Conservation (phyloP, 371 early-diverging fungal species). For the Funneliformis caledonium region DNA sequence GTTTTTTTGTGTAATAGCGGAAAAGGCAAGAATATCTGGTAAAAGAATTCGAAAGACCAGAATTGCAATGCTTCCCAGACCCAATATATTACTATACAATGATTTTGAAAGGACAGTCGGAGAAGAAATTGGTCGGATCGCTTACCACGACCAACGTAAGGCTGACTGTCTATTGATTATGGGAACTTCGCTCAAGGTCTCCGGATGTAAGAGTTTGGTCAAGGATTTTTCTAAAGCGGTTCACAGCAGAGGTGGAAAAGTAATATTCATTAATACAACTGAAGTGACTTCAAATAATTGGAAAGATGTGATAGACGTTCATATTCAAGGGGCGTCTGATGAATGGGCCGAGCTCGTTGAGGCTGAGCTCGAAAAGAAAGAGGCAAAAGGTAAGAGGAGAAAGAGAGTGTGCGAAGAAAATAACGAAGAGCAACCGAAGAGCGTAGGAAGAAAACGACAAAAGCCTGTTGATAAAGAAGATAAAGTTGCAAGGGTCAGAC, state of each 20-base stretch:
- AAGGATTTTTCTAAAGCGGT: slow-evolving; percentile 82
- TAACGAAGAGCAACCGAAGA: not conserved
- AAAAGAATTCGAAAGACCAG: not conserved
- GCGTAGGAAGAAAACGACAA: not conserved
- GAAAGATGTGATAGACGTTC: slow-evolving; percentile 89
- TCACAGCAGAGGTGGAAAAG: slow-evolving; percentile 60
- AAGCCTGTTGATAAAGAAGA: not conserved
- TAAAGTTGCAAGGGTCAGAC: not conserved
- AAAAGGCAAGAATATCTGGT: not conserved
- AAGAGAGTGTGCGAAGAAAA: not conserved
- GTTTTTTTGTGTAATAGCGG: not conserved
- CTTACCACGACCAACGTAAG: slow-evolving; percentile 67
- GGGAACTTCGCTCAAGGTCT: slow-evolving; percentile 97
- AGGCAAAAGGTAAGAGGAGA: not conserved
- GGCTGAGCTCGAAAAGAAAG: slow-evolving; percentile 44
- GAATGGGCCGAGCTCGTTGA: slow-evolving; percentile 61
- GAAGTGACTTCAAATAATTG: slow-evolving; percentile 71
- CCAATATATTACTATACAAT: slow-evolving; percentile 97
- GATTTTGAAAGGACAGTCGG: slow-evolving; percentile 90
- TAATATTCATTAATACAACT: slow-evolving; percentile 67
- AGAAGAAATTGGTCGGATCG: slow-evolving; percentile 78
- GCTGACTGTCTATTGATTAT: slow-evolving; percentile 96
- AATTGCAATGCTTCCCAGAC: slow-evolving; percentile 64
- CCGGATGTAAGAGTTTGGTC: slow-evolving; percentile 90
- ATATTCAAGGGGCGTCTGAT: slow-evolving; percentile 82